These are phyloP conservation scores for Fusarium drepaniforme DNA, from an alignment of 2,329 filamentous ascomycete genomes.

Conservation along the genomic window DNA sequence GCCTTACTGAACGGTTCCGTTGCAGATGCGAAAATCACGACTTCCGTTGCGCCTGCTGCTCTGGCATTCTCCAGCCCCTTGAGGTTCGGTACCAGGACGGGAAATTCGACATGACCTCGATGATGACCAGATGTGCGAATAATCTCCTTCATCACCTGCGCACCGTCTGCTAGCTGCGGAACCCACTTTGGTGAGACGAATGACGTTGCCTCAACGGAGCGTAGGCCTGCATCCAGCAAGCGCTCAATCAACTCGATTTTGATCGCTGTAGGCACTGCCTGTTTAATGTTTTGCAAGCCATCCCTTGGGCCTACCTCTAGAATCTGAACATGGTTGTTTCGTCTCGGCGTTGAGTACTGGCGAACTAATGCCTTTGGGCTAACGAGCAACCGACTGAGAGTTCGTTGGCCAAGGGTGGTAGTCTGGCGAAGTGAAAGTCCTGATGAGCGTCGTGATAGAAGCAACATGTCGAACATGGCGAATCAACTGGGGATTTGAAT, in stretches of 20 bases:
- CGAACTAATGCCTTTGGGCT: too few species aligned
- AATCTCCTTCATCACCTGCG: not conserved
- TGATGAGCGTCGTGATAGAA: too few species aligned
- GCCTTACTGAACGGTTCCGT: constrained; percentile 24
- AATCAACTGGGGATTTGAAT: too few species aligned
- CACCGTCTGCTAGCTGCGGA: constrained; percentile 17
- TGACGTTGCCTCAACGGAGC: constrained; percentile 16
- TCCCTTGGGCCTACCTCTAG: constrained; percentile 23
- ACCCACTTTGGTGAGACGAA: constrained; percentile 30
- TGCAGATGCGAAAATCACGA: constrained; percentile 18
- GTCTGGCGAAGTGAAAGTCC: too few species aligned
- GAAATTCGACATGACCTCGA: not conserved
- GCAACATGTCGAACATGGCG: too few species aligned
- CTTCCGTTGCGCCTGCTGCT: constrained; percentile 9
- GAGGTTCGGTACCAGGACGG: constrained; percentile 16
- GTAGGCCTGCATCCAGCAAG: not conserved
- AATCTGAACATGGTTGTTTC: constrained; percentile 3
- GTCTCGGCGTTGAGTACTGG: too few species aligned
- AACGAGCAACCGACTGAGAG: too few species aligned
- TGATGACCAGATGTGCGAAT: too few species aligned
- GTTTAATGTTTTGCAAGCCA: constrained; percentile 20
- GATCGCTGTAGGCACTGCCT: not conserved
- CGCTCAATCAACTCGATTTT: constrained; percentile 14
- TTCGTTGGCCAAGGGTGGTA: too few species aligned
- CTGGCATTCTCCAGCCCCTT: constrained; percentile 15